Percentiles rank a stretch among this genome's conserved stretches.
phyloP scores from a whole-genome alignment of 2,329 filamentous ascomycete genomes.

The Fusarium zealandicum region DNA sequence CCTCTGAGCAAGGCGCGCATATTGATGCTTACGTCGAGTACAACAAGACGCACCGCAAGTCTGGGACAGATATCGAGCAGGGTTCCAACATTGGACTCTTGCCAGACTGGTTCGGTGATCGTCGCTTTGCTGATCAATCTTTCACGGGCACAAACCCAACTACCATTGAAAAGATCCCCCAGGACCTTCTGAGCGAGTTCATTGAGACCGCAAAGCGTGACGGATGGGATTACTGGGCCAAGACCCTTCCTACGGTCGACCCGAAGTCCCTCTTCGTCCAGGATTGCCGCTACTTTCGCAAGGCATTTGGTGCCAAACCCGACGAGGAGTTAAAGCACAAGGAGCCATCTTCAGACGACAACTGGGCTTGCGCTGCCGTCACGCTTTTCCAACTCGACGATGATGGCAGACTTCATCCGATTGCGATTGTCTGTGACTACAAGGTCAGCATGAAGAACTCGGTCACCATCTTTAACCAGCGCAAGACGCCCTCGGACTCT shows the following conservation, averaged over 20 bases:
- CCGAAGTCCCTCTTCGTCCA: slow-evolving; percentile 50
- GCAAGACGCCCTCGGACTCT: slow-evolving; percentile 45
- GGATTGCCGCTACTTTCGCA: slow-evolving; percentile 54
- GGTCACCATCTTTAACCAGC: slow-evolving; percentile 58
- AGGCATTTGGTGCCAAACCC: slow-evolving; percentile 44
- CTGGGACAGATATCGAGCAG: slow-evolving; percentile 46
- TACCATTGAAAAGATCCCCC: slow-evolving; percentile 52
- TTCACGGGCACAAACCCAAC: slow-evolving; percentile 55
- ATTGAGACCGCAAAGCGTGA: slow-evolving; percentile 44
- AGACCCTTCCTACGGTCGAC: slow-evolving; percentile 40
- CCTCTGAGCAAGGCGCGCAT: slow-evolving; percentile 41
- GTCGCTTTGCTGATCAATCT: slow-evolving; percentile 54
- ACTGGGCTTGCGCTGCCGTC: slow-evolving; percentile 51
- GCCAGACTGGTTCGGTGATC: slow-evolving; percentile 53
- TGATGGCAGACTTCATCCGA: slow-evolving; percentile 55
- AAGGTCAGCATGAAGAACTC: slow-evolving; percentile 52
- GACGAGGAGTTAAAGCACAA: slow-evolving; percentile 41
- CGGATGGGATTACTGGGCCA: slow-evolving; percentile 45
- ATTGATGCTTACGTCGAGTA: slow-evolving; percentile 43
- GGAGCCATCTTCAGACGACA: slow-evolving; percentile 40
- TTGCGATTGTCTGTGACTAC: slow-evolving; percentile 58
- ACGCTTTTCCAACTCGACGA: slow-evolving; percentile 52
- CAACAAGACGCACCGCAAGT: slow-evolving; percentile 47
- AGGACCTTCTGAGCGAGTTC: slow-evolving; percentile 46
- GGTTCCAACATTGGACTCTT: slow-evolving; percentile 46